Base-by-base conservation (phyloP, 495 filamentous ascomycete species). In the Penicillium crystallinum region DNA sequence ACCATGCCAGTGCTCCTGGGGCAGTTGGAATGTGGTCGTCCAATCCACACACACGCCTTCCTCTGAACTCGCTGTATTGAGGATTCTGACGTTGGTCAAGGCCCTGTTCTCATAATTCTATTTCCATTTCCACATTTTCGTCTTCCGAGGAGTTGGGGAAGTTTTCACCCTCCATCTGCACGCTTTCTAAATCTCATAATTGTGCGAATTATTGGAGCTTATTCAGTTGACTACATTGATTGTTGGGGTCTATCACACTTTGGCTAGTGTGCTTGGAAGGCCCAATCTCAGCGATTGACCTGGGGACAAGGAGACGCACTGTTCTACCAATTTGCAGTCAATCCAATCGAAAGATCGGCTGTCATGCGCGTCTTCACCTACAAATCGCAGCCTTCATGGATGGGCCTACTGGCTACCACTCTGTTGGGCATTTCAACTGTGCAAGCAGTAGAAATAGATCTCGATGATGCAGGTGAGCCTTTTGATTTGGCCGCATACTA, bases 1-100 rank as follows among this genome's bases (percentile, higher is more conserved):
- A 64, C 58, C 61, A 64, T 64, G 49, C 61, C 61, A 58, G 53
- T 47, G 54, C 56, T 56, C 47, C 53, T 57, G 21, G 47, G 35
- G 38, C 38, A 38, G 25, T 36, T 54, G 61, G 61, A 64, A 64
- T 64, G 61, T 56, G 49, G 34, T 30, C 27, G 2, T 35, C 25
- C 9, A 34, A 55, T 55, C 53, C 60, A 60, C 53, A 18, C 42
- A 27, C 27, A 29, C 17, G 14, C 38, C 47, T 38, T 44, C 25
- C 37, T 47, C 25, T 10, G n/a, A 27, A 21, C 29, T 25, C 21
- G 37, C 10, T 43, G 34, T 47, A 21, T 53, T 39, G 34, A 18
- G 4, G 14, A 22, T 6, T 33, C 31, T 57, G 53, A 41, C 19
- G 44, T 56, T 23, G 38, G 35, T n/a, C 29, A 17, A 29, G 7